A percentile compares a stretch with the other conserved stretches of the same genome.
Evolutionary conservation across 495 filamentous ascomycete genomes (phyloP).

Genomic region (Lophiostoma macrostomum): DNA sequence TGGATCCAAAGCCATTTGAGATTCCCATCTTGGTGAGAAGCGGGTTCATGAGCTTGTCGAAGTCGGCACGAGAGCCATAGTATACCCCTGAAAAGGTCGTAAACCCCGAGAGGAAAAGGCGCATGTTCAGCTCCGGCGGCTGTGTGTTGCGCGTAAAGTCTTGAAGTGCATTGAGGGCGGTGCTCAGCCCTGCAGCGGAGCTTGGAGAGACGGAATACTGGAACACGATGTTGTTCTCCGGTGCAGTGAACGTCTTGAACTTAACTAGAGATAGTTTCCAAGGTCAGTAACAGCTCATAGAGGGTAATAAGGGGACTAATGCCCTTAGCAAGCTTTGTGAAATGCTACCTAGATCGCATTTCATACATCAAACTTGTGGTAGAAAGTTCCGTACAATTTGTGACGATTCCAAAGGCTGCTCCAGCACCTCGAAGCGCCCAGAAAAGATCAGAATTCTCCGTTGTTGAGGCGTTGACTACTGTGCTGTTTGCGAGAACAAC

Average conservation of each 20-base stretch:
- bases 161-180: constrained; percentile 17
- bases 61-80: constrained; percentile 20
- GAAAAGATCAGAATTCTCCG: constrained; percentile 40
- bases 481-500: constrained; percentile 63
- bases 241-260: constrained; percentile 57
- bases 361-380: too few relatives aligned
- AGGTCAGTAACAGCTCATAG: too few relatives aligned
- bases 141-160: constrained; percentile 19
- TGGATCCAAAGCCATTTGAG: neutral
- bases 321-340: too few relatives aligned
- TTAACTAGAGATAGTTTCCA: too few relatives aligned
- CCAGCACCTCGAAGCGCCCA: constrained; percentile 59
- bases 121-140: constrained; percentile 28
- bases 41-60: constrained; percentile 21
- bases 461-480: constrained; percentile 43
- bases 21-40: constrained; percentile 20
- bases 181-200: neutral
- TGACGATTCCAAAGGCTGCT: constrained; percentile 61
- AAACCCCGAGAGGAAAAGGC: constrained; percentile 10
- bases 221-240: constrained; percentile 48
- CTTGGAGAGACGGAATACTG: constrained; percentile 31
- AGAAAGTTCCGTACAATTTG: too few relatives aligned
- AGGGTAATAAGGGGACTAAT: too few relatives aligned
- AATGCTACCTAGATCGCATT: too few relatives aligned
- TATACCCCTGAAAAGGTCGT: constrained; percentile 22